Conservation (phyloP, 2,329 filamentous ascomycete species). For the Stagonosporopsis vannaccii region DNA sequence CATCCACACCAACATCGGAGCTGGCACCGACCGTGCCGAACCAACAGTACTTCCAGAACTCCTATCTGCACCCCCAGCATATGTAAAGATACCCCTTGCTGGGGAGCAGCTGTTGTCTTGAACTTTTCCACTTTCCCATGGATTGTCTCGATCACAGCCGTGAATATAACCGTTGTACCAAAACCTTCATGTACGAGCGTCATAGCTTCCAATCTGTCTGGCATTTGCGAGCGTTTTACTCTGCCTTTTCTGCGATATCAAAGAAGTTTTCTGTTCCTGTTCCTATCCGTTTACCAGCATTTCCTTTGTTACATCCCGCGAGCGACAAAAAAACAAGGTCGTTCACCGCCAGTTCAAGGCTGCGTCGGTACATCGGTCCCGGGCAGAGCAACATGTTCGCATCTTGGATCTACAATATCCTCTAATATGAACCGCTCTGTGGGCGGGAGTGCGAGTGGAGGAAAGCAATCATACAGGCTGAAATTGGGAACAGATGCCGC, state of each 20-base stretch:
- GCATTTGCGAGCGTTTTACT: conserved; percentile 50
- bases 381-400: conserved; percentile 25
- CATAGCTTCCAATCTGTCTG: conserved; percentile 49
- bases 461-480: conserved; percentile 37
- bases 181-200: conserved; percentile 49
- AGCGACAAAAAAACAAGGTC: conserved; percentile 35
- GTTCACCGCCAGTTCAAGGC: conserved; percentile 19
- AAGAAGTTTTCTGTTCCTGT: conserved; percentile 31
- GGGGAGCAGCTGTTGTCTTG: conserved; percentile 24
- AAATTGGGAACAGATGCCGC: conserved; percentile 46
- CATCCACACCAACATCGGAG: conserved; percentile 48
- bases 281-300: conserved; percentile 40
- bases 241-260: conserved; percentile 42
- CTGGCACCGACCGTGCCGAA: conserved; percentile 40
- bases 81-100: conserved; percentile 33
- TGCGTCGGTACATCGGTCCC: conserved; percentile 24
- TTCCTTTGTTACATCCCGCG: conserved; percentile 45
- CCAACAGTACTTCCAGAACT: conserved; percentile 46
- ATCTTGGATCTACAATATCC: conserved; percentile 32
- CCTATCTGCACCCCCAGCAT: conserved; percentile 48
- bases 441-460: conserved; percentile 31
- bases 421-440: conserved; percentile 45
- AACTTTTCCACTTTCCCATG: conserved; percentile 25
- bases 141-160: conserved; percentile 20
- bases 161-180: conserved; percentile 45